Evolutionary conservation across 306 rosid species (phyloP).

Genomic region (Heteromeles arbutifolia): DNA sequence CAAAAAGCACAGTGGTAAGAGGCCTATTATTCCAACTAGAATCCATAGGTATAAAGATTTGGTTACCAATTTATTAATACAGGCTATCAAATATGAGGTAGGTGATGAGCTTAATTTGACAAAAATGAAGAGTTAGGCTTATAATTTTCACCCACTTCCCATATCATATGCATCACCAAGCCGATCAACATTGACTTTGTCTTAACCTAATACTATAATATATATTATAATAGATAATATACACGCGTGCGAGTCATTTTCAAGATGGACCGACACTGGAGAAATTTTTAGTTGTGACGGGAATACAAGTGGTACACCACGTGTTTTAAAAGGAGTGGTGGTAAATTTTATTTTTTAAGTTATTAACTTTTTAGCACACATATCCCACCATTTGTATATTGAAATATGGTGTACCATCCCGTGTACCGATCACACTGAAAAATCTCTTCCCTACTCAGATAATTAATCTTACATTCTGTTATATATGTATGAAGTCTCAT

Average conservation of each 20-base stretch:
- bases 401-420: too few species aligned
- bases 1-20: background rate
- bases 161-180: slow-evolving; percentile 6
- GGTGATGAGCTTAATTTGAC: slow-evolving; percentile 4
- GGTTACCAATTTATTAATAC: slow-evolving; percentile 20
- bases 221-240: too few species aligned
- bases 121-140: slow-evolving; percentile 17
- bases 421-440: too few species aligned
- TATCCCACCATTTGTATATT: too few species aligned
- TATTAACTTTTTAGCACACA: too few species aligned
- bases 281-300: too few species aligned
- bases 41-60: slow-evolving; percentile 12
- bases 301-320: too few species aligned
- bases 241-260: slow-evolving; percentile 14
- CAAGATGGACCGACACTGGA: slow-evolving; percentile 37
- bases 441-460: background rate
- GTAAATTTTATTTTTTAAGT: too few species aligned
- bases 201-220: background rate
- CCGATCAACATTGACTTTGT: slow-evolving; percentile 31
- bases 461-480: slow-evolving; percentile 14
- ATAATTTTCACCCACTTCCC: slow-evolving; percentile 28
- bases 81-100: slow-evolving; percentile 9
- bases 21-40: slow-evolving; percentile 15
- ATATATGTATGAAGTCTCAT: background rate
- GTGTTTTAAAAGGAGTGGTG: too few species aligned